Evolutionary conservation across 352 stramenopile genomes (phyloP), one percentile per base, ranked within the genome.

Genomic region (Phytophthora hibernalis): DNA sequence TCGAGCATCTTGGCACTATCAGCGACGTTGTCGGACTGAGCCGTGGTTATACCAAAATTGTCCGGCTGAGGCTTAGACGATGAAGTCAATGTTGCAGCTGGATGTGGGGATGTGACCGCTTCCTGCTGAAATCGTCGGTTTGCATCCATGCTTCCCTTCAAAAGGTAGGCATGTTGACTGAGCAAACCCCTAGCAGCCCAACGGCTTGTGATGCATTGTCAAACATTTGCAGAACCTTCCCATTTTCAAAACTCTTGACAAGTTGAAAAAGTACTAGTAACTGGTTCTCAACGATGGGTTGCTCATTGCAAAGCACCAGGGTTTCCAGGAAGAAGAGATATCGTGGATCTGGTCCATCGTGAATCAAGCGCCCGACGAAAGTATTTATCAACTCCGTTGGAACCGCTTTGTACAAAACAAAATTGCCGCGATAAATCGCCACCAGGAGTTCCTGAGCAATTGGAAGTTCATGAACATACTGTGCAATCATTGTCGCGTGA

Each of bases 251-350:
- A 44, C 76, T 84, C 50, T 90, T 90, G n/a, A 89, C 63, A 20
- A 92, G 54, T 59, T 90, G 81, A 22, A 89, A 89, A 5, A 92
- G 58, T 13, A 92, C 82, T 2, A 92, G 54, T 11, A 90, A 58
- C 40, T 90, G 83, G 28, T 92, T 92, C 30, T 92, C 83, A 12
- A 82, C 44, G 13, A 90, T 64, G 0, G 83, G 80, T n/a, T 67
- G 70, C 31, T 90, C 80, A 40, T 82, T 71, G 44, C 81, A 90
- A 24, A 89, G 68, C 11, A 87, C 77, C 0, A 92, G 43, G 0
- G 73, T 85, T 58, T 92, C 83, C 33, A 92, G 48, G 20, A 89
- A 87, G 38, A 82, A 77, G 16, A 92, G 64, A 52, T 85, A 90
- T 15, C 81, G 60, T 24, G 81, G 79, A 42, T 90, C 77, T 0